phyloP scores from a whole-genome alignment of 768 basidiomycete species.

The Leucocoprinus sp. region DNA sequence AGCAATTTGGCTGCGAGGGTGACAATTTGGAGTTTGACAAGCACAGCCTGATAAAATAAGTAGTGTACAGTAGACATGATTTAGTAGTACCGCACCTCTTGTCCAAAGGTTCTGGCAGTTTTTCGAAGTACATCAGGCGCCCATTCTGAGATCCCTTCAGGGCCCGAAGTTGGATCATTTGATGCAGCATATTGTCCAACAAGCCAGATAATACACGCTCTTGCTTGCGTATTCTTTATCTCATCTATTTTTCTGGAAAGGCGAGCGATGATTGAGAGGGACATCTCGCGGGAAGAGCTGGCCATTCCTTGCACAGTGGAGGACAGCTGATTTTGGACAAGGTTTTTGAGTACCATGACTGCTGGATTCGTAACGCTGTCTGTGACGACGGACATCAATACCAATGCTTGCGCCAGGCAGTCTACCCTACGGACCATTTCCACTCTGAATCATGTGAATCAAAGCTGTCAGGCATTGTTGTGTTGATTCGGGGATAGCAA shows the following conservation, averaged over 20 bases:
- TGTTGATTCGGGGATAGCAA: conserved; percentile 56
- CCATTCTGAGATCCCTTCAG: conserved; percentile 64
- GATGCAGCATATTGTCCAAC: conserved; percentile 78
- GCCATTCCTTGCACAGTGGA: conserved; percentile 20
- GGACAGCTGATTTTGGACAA: conserved; percentile 63
- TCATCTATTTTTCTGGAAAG: conserved; percentile 74
- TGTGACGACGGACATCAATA: conserved; percentile 20
- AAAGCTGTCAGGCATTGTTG: conserved; percentile 69
- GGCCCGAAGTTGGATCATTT: conserved; percentile 24
- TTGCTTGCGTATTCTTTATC: conserved; percentile 70
- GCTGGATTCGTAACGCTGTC: conserved; percentile 74
- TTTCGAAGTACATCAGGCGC: conserved; percentile 87
- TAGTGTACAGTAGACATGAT: not conserved
- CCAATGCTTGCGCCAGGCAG: not conserved
- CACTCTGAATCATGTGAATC: conserved; percentile 72
- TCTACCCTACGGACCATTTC: conserved; percentile 44
- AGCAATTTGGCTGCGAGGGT: conserved; percentile 84
- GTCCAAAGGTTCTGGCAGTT: conserved; percentile 58
- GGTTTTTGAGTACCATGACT: conserved; percentile 76
- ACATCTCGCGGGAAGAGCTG: conserved; percentile 25
- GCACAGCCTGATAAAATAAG: conserved; percentile 31
- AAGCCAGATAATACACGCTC: conserved; percentile 88
- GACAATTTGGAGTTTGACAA: conserved; percentile 77
- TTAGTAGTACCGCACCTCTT: conserved; percentile 47
- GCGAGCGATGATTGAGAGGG: conserved; percentile 65